Evolutionary conservation across 2,329 filamentous ascomycete genomes (phyloP), one percentile per base, ranked within the genome.

Genomic region (Pseudogymnoascus sp.): DNA sequence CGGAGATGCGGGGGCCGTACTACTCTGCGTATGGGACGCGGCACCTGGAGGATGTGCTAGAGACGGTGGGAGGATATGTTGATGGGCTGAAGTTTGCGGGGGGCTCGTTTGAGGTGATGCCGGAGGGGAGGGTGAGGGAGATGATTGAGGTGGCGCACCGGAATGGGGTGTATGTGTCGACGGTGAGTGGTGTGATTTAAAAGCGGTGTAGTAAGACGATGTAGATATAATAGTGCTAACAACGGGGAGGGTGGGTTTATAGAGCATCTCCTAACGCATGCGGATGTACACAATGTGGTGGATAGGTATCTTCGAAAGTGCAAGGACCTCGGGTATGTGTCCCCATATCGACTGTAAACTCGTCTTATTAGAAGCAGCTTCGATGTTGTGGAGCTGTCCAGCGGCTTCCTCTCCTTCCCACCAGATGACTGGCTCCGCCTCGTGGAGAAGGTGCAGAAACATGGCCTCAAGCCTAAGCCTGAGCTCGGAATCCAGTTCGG

Each of bases 401-500:
- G 79, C 0, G 82, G 81, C 4, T 84, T 84, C 69, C 72, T 84
- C 14, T 82, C 80, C 3, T 75, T 84, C 62, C 81, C 86, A 0
- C 73, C 75, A 14, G 79, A 82, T 19, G 81, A 83, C 73, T 83
- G 80, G 79, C 73, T 83, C 7, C 79, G 80, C 0, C 76, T 83
- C 6, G 77, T 82, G 21, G 77, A 82, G 21, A 48, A 48, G 2
- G 77, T 78, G 21, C 80, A 82, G 41, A 71, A 75, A 1, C 77
- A 78, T 63, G 79, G 80, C 0, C 71, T 85, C 14, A 80, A 77
- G 66, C 77, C 81, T 13, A 84, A 83, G 69, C 81, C 82, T 1
- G 82, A 84, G 67, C 73, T 83, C 41, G 81, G 82, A 0, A 84
- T 84, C 67, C 81, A 84, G 66, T 84, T 85, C 67, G 82, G 81